Evolutionary conservation across 495 filamentous ascomycete species (phyloP).

Genomic region (Talaromyces proteolyticus): DNA sequence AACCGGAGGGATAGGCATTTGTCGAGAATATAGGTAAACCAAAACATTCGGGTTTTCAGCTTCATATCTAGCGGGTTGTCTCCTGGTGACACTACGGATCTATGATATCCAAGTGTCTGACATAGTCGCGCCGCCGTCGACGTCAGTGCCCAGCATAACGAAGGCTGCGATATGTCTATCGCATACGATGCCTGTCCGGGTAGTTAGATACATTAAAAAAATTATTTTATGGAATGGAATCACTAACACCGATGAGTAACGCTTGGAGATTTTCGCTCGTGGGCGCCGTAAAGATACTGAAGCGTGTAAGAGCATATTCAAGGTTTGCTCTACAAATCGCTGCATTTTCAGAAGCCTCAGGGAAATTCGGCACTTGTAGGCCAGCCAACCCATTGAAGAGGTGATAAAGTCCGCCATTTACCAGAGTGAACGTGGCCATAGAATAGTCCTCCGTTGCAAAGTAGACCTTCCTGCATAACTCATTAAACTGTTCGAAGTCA

Average conservation of each 20-base stretch:
- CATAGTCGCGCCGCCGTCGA: conserved; percentile 52
- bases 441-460: conserved; percentile 53
- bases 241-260: conserved; percentile 50
- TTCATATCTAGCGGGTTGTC: conserved; percentile 29
- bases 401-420: conserved; percentile 51
- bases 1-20: conserved; percentile 58
- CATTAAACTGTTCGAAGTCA: conserved; percentile 46
- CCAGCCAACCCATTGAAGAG: conserved; percentile 47
- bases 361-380: conserved; percentile 23
- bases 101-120: conserved; percentile 60
- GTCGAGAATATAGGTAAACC: conserved; percentile 56
- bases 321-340: conserved; percentile 48
- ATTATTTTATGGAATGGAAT: neutral
- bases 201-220: neutral
- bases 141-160: conserved; percentile 56
- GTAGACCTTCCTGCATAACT: conserved; percentile 53
- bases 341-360: conserved; percentile 3
- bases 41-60: conserved; percentile 45
- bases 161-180: conserved; percentile 58
- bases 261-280: conserved; percentile 54
- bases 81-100: conserved; percentile 37
- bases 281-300: conserved; percentile 54
- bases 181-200: conserved; percentile 41
- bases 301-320: conserved; percentile 49
- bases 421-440: conserved; percentile 47